A percentile compares a stretch with the other conserved stretches of the same genome.
These are phyloP conservation scores for Fusarium brevicatenulatum DNA, from an alignment of 2,329 filamentous ascomycete genomes.

Conservation along the genomic window DNA sequence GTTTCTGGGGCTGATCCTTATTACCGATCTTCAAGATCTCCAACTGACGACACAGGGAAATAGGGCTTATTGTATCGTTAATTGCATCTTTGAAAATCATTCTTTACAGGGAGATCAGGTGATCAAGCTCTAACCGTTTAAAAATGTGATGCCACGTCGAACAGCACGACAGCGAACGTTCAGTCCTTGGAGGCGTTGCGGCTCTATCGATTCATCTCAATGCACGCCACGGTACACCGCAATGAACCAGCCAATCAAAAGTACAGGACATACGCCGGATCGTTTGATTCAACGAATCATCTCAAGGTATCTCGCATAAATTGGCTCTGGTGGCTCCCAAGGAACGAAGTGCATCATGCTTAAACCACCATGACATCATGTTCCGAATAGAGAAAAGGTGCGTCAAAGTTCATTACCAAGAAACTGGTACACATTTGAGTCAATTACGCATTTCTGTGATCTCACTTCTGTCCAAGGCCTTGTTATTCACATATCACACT, in stretches of 20 bases:
- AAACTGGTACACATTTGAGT: fast-evolving
- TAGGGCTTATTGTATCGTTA: too few species aligned
- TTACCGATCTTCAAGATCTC: background rate
- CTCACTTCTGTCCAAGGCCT: fast-evolving
- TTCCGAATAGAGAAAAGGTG: background rate
- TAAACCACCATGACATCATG: constrained; percentile 15
- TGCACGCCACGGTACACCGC: fast-evolving
- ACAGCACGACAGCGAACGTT: too few species aligned
- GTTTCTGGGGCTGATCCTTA: background rate
- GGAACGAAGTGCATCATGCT: background rate
- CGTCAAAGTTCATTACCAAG: background rate
- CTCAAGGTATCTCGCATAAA: fast-evolving
- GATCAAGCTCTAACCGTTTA: too few species aligned
- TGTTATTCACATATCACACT: background rate
- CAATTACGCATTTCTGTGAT: fast-evolving
- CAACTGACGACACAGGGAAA: too few species aligned
- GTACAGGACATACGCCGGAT: too few species aligned
- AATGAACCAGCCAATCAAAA: background rate
- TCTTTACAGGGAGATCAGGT: too few species aligned
- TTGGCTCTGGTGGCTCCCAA: background rate
- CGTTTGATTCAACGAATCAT: background rate
- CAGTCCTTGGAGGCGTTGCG: too few species aligned
- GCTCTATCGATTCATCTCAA: background rate
- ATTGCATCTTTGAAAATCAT: too few species aligned
- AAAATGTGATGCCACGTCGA: too few species aligned